Conservation (phyloP, 148 eudicot species). For the Suaeda aralocaspica region DNA sequence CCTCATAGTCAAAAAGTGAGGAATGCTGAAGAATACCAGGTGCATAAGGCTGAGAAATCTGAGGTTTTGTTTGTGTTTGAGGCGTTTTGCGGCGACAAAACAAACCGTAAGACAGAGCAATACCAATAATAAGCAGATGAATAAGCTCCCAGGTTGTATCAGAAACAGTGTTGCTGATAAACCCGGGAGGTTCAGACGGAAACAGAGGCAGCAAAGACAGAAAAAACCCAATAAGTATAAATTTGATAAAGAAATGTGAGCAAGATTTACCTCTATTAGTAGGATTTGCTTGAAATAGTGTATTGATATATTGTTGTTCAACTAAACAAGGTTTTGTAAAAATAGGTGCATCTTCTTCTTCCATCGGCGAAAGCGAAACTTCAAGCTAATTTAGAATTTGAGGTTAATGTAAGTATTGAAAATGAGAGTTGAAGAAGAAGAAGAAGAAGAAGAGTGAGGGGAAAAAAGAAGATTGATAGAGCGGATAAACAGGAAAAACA, state of each 20-base stretch:
- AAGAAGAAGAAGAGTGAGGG: slow-evolving; percentile 16
- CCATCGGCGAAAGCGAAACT: slow-evolving; percentile 31
- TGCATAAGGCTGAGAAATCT: slow-evolving; percentile 21
- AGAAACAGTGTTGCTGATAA: slow-evolving; percentile 39
- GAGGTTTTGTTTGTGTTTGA: slow-evolving; percentile 11
- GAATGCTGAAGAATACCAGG: slow-evolving; percentile 38
- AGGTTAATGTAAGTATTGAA: not conserved
- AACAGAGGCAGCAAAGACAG: slow-evolving; percentile 47
- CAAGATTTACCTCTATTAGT: slow-evolving; percentile 35
- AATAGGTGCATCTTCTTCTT: slow-evolving; percentile 7
- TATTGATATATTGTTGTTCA: slow-evolving; percentile 10
- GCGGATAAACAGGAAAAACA: slow-evolving; percentile 33
- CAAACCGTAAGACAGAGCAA: slow-evolving; percentile 66
- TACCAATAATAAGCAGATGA: slow-evolving; percentile 59
- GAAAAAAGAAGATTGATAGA: slow-evolving; percentile 2
- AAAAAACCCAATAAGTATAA: slow-evolving; percentile 38
- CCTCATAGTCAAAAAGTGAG: slow-evolving; percentile 55
- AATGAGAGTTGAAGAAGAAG: slow-evolving; percentile 1
- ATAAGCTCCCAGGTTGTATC: slow-evolving; percentile 63
- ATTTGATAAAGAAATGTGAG: slow-evolving; percentile 38
- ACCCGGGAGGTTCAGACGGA: slow-evolving; percentile 55
- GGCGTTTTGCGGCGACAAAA: slow-evolving; percentile 37
- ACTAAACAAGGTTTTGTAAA: slow-evolving; percentile 10
- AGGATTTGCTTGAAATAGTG: slow-evolving; percentile 31
- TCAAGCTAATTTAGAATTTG: not conserved